Percentiles rank a stretch among this genome's conserved stretches.
phyloP scores from a whole-genome alignment of 2,329 filamentous ascomycete genomes.

The Aaosphaeria pasadenensis region DNA sequence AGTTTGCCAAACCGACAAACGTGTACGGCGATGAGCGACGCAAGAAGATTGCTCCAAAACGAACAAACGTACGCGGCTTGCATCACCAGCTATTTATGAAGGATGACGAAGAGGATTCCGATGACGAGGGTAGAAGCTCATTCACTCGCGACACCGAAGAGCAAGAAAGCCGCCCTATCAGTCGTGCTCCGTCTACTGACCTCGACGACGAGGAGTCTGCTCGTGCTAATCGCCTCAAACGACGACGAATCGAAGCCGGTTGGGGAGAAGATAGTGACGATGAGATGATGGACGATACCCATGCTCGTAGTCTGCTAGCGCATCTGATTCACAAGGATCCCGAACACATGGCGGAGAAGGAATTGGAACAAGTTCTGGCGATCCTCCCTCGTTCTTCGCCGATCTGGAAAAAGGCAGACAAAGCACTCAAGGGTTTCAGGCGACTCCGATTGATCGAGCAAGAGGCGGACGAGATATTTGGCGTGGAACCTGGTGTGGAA shows the following conservation, averaged over 20 bases:
- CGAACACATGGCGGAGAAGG: slow-evolving; percentile 65
- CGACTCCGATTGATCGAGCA: slow-evolving; percentile 75
- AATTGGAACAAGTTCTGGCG: slow-evolving; percentile 55
- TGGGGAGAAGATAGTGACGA: slow-evolving; percentile 50
- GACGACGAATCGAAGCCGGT: slow-evolving; percentile 43
- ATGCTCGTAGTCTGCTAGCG: slow-evolving; percentile 46
- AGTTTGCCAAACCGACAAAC: slow-evolving; percentile 39
- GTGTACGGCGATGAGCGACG: slow-evolving; percentile 58
- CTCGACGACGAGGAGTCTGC: slow-evolving; percentile 49
- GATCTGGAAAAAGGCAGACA: slow-evolving; percentile 73
- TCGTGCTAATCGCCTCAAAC: slow-evolving; percentile 43
- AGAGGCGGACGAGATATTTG: slow-evolving; percentile 72
- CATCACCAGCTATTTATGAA: slow-evolving; percentile 76
- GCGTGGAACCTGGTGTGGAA: slow-evolving; percentile 44
- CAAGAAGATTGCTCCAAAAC: slow-evolving; percentile 52
- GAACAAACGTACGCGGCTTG: slow-evolving; percentile 67
- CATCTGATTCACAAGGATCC: slow-evolving; percentile 58
- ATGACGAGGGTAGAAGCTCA: slow-evolving; percentile 67
- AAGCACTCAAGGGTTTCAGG: slow-evolving; percentile 53
- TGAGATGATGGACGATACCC: slow-evolving; percentile 46
- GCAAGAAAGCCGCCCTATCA: slow-evolving; percentile 76
- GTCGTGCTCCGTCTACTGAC: slow-evolving; percentile 58
- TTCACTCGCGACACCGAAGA: slow-evolving; percentile 78
- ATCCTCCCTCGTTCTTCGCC: slow-evolving; percentile 55
- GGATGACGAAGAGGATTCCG: slow-evolving; percentile 82